A percentile compares a stretch with the other conserved stretches of the same genome.
Evolutionary conservation across 2,329 filamentous ascomycete genomes (phyloP).

Genomic region (Neophaeococcomyces aloes): DNA sequence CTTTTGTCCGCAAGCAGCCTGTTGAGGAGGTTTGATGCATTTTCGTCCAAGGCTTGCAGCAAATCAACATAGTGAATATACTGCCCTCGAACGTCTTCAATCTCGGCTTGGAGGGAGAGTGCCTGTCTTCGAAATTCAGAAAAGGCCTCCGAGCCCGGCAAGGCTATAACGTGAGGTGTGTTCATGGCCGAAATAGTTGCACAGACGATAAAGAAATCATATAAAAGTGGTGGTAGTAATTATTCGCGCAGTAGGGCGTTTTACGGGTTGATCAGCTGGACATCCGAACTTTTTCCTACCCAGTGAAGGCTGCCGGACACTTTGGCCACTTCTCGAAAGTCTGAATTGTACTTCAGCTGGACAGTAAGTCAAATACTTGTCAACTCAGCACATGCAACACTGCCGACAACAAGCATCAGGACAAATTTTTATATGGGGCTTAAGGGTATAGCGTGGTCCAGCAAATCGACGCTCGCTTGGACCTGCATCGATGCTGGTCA

Average conservation of each 20-base stretch:
- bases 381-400: too few relatives aligned
- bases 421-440: too few relatives aligned
- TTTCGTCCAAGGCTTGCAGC: constrained; percentile 36
- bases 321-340: too few relatives aligned
- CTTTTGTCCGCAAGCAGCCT: constrained; percentile 51
- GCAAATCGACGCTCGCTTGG: too few relatives aligned
- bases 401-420: too few relatives aligned
- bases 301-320: too few relatives aligned
- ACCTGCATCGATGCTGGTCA: too few relatives aligned
- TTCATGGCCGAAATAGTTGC: constrained; percentile 8
- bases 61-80: constrained; percentile 57
- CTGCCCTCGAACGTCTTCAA: constrained; percentile 35
- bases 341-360: too few relatives aligned
- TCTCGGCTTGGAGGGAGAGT: constrained; percentile 34
- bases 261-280: too few relatives aligned
- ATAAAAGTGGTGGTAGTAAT: background rate
- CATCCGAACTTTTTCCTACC: too few relatives aligned
- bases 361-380: too few relatives aligned
- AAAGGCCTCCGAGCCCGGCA: constrained; percentile 27
- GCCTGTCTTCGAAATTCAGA: constrained; percentile 36
- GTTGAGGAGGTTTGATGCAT: constrained; percentile 43
- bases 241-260: background rate
- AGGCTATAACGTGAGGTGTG: constrained; percentile 11
- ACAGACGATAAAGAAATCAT: background rate
- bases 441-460: too few relatives aligned